Percentiles rank a stretch among this genome's conserved stretches.
Conservation (phyloP, 192 early-diverging fungal genomes). For the Dissophora globulifera region DNA sequence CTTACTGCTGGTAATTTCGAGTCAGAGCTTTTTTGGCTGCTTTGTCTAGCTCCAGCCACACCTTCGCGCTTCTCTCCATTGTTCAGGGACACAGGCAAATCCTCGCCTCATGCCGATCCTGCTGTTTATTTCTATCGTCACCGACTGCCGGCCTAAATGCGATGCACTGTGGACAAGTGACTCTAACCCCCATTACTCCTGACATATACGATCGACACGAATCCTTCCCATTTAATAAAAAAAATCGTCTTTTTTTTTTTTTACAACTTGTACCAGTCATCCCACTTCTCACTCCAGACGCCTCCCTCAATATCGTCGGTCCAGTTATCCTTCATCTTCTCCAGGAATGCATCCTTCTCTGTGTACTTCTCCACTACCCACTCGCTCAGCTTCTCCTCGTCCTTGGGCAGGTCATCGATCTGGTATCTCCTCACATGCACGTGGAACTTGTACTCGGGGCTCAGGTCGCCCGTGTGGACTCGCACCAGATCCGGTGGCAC, state of each 20-base stretch:
- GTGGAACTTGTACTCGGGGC: conserved; percentile 76
- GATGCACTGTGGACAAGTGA: too few species aligned
- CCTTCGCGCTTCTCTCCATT: too few species aligned
- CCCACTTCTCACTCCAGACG: conserved; percentile 49
- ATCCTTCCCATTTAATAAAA: too few species aligned
- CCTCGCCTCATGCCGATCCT: too few species aligned
- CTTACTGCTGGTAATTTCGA: conserved; percentile 5
- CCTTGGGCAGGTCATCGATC: conserved; percentile 74
- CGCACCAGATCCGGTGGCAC: conserved; percentile 63
- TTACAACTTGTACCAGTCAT: background rate
- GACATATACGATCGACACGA: too few species aligned
- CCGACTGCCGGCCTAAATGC: too few species aligned
- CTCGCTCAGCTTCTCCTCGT: conserved; percentile 72
- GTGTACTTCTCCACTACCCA: conserved; percentile 85
- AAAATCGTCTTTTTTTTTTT: background rate
- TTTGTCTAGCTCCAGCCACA: too few species aligned
- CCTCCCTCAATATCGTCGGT: conserved; percentile 54
- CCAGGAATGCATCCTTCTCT: conserved; percentile 90
- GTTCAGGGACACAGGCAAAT: too few species aligned
- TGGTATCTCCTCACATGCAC: conserved; percentile 80
- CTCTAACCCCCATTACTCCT: too few species aligned
- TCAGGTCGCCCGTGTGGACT: conserved; percentile 55
- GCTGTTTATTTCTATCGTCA: too few species aligned
- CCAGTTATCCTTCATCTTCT: conserved; percentile 63
- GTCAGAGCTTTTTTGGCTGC: too few species aligned